Evolutionary conservation across 23 red algal species (phyloP), one percentile per base, ranked within the genome.

Genomic region (Gracilaria domingensis): DNA sequence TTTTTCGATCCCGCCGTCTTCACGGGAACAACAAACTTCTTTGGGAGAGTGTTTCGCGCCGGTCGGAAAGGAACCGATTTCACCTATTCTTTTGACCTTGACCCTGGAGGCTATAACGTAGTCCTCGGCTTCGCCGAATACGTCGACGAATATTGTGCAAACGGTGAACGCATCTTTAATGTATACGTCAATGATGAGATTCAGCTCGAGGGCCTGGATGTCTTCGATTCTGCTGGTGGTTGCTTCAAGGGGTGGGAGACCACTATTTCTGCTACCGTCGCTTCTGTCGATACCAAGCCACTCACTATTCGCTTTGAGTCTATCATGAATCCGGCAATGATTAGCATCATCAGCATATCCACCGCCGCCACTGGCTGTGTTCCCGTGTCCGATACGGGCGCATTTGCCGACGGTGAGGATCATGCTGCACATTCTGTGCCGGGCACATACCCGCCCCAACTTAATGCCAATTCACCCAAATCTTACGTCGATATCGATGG

Each of bases 361-460:
- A 48, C 40, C 6, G 11, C 87, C 12, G 71, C 8, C 0, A 21
- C 35, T 16, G 81, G 24, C 8, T 81, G 91, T 33, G 50, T 73
- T 8, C 74, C 82, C 40, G 82, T 59, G 50, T 53, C 75, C 29
- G 40, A 47, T 36, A 42, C 62, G 0, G 58, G 28, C 14, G 21
- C 42, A 29, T 28, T 69, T 28, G 91, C 54, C 34, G 72, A 50
- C 23, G 42, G 42, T 30, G 39, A 50, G 3, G 91, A 94, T 56
- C 91, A 94, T 38, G 62, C 66, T 53, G 91, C 91, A 23, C 91
- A 94, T 39, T 47, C 91, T 29, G 91, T 94, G 8, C 82, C 83
- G 54, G 91, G 83, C 18, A 55, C 69, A 5, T 87, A 87, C 37
- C 91, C 91, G 23, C 89, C 89, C 29, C 74, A 81, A 34, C 51